Base-by-base conservation (phyloP, 345 rosid species). In the Hibiscus tridactylites region DNA sequence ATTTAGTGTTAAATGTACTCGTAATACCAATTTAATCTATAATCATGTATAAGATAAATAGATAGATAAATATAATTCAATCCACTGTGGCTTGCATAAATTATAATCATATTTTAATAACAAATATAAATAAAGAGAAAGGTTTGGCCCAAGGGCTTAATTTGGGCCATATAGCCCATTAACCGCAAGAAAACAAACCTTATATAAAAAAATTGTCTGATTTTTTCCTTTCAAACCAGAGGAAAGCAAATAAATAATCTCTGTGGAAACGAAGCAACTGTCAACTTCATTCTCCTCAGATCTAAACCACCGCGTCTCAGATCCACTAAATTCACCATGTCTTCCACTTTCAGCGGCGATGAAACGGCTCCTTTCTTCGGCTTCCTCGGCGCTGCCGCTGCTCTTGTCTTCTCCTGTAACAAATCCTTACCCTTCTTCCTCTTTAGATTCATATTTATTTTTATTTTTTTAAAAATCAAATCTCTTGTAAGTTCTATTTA, bases 311-410 rank as follows among this genome's bases (percentile, higher is more conserved):
- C 9, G 70, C 56, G 64, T 54, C 26, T 68, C 62, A 79, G 87
- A 82, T 84, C 83, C 70, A 31, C 59, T 67, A 29, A 28, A 28
- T 61, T 78, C 73, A 46, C n/a, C 74, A 83, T 81, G 90, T 65
- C 86, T 77, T 77, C 90, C 39, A 17, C 71, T 11, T 88, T 90
- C 79, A 86, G 88, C 81, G 95, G 95, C 73, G 91, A 90, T 83
- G 96, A 88, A 71, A 90, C 89, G 13, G 96, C 96, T 7, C 92
- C 92, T 3, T 86, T 90, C 81, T 90, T 90, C 67, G 92, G 92
- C 78, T 88, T 90, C 90, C 96, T 90, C 19, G 96, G 92, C 77
- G 92, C 89, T 1, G 92, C 96, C 1, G 87, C 92, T 0, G 92
- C 93, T 3, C 91, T 88, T 75, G 90, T 90, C 75, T 90, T 86